These are phyloP conservation scores for Linderniella brevidens DNA, from an alignment of 257 asterid genomes.

Conservation along the genomic window DNA sequence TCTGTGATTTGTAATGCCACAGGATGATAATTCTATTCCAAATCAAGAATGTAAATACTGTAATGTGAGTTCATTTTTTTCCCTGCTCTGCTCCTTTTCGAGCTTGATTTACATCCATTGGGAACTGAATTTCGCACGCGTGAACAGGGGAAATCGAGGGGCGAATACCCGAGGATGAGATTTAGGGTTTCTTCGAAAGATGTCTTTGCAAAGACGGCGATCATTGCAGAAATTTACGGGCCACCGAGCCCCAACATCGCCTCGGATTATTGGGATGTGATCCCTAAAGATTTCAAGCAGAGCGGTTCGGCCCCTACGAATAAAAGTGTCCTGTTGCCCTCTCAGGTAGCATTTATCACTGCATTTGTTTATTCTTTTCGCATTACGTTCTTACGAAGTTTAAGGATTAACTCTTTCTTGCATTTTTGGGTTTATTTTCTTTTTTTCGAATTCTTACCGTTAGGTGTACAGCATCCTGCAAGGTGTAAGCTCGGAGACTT, in stretches of 20 bases:
- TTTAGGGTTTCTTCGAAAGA: constrained; percentile 69
- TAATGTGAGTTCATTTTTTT: constrained; percentile 44
- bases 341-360: constrained; percentile 41
- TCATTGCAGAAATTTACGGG: constrained; percentile 53
- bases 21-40: constrained; percentile 27
- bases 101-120: constrained; percentile 9
- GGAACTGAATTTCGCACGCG: constrained; percentile 16
- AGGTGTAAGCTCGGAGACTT: constrained; percentile 35
- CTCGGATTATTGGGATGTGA: constrained; percentile 75
- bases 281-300: constrained; percentile 43
- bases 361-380: no score
- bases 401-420: not conserved
- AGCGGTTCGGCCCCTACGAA: constrained; percentile 19
- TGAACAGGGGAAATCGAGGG: constrained; percentile 39
- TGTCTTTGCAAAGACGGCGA: constrained; percentile 48
- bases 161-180: constrained; percentile 53
- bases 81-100: not conserved
- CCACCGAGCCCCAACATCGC: constrained; percentile 20
- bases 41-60: constrained; percentile 59
- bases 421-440: constrained; percentile 10
- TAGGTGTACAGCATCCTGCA: constrained; percentile 65
- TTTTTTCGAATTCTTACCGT: constrained; percentile 1
- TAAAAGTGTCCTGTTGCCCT: constrained; percentile 48
- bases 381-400: no score
- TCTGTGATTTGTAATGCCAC: constrained; percentile 23